phyloP scores from a whole-genome alignment of 192 early-diverging fungal genomes.

The Paraglomus occultum region DNA sequence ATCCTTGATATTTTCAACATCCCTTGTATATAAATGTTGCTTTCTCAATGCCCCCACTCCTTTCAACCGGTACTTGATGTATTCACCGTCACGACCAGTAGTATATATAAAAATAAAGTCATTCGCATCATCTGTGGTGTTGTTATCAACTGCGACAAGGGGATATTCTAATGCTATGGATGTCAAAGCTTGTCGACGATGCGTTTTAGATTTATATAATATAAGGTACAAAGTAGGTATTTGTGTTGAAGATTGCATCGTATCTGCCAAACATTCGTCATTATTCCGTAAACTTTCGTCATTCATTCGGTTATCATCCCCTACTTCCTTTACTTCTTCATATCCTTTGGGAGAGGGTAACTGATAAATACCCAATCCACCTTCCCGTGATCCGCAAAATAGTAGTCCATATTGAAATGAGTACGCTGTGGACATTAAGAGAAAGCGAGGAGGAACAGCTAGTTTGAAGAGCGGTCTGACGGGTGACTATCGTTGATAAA shows the following conservation, averaged over 20 bases:
- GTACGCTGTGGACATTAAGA: slow-evolving; percentile 33
- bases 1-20: no score
- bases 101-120: slow-evolving; percentile 53
- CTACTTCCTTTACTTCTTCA: background rate
- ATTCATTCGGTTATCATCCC: no score
- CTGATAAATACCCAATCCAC: slow-evolving; percentile 39
- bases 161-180: slow-evolving; percentile 35
- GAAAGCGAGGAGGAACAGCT: slow-evolving; percentile 30
- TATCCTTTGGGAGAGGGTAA: background rate
- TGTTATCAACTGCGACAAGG: background rate
- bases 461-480: slow-evolving; percentile 32
- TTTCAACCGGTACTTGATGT: slow-evolving; percentile 48
- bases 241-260: background rate
- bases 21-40: no score
- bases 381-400: slow-evolving; percentile 45
- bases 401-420: slow-evolving; percentile 30
- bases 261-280: no score
- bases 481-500: slow-evolving; percentile 19
- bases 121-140: slow-evolving; percentile 21
- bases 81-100: slow-evolving; percentile 67
- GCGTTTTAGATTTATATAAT: slow-evolving; percentile 39
- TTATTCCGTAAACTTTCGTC: no score
- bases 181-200: slow-evolving; percentile 52
- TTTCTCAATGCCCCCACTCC: slow-evolving; percentile 11
- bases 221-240: slow-evolving; percentile 28